A percentile compares a stretch with the other conserved stretches of the same genome.
These are phyloP conservation scores for Penicillium egyptiacum DNA, from an alignment of 495 filamentous ascomycete genomes.

Conservation along the genomic window DNA sequence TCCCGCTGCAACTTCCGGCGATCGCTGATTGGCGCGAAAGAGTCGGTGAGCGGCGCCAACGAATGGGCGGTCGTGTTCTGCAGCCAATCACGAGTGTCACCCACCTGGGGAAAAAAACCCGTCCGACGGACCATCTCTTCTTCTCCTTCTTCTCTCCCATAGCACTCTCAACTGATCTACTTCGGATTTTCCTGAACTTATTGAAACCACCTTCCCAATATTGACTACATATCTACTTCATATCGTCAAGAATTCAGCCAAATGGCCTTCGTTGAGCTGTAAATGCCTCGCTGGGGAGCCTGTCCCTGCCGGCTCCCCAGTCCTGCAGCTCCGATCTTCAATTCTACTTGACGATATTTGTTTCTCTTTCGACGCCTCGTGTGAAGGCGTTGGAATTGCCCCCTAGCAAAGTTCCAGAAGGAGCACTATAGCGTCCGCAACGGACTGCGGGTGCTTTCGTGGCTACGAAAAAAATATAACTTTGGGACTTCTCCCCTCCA, in stretches of 20 bases:
- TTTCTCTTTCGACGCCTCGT: constrained; percentile 57
- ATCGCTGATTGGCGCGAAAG: constrained; percentile 21
- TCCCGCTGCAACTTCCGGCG: constrained; percentile 1
- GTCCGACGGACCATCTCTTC: no score
- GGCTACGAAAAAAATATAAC: constrained; percentile 20
- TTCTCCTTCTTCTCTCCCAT: constrained; percentile 32
- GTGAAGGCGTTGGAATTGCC: constrained; percentile 48
- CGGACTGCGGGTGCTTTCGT: constrained; percentile 45
- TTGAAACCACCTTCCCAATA: constrained; percentile 20
- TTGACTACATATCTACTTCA: constrained; percentile 34
- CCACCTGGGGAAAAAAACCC: constrained; percentile 36
- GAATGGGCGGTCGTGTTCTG: constrained; percentile 28
- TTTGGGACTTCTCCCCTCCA: constrained; percentile 13
- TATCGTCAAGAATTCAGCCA: constrained; percentile 82
- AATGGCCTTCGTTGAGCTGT: constrained; percentile 92
- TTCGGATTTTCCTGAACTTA: constrained; percentile 17
- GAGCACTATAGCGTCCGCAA: constrained; percentile 41
- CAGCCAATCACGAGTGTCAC: constrained; percentile 30
- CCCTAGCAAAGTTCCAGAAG: constrained; percentile 43
- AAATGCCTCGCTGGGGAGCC: constrained; percentile 78
- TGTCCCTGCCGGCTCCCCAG: constrained; percentile 69
- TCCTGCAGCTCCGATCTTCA: constrained; percentile 69
- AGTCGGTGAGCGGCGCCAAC: constrained; percentile 42
- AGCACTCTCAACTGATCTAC: constrained; percentile 3
- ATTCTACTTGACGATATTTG: constrained; percentile 76